Evolutionary conservation across 2,329 filamentous ascomycete genomes (phyloP).

Genomic region (Phyllosticta citriasiana): DNA sequence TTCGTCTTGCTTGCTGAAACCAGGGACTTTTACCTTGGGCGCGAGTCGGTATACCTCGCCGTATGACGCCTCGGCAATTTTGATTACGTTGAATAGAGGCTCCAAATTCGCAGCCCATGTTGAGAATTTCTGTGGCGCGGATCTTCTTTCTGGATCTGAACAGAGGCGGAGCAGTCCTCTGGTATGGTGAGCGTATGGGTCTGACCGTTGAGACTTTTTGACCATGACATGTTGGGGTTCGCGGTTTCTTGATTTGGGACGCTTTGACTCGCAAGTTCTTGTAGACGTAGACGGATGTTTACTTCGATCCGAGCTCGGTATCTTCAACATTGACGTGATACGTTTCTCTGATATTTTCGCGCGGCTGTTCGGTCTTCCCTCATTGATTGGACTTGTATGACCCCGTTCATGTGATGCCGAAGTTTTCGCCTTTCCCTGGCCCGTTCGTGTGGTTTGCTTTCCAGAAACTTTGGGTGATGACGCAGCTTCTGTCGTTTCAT

Average conservation of each 20-base stretch:
- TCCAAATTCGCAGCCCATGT: constrained; percentile 33
- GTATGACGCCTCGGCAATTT: constrained; percentile 57
- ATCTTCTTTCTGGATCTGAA: constrained; percentile 14
- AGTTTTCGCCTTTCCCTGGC: too few relatives aligned
- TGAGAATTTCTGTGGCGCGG: constrained; percentile 22
- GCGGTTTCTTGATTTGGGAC: background rate
- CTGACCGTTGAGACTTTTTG: background rate
- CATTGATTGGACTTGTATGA: too few relatives aligned
- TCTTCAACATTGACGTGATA: background rate
- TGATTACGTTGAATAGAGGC: constrained; percentile 41
- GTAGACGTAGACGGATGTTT: background rate
- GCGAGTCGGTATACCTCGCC: constrained; percentile 54
- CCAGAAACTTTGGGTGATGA: background rate
- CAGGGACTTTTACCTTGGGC: constrained; percentile 18
- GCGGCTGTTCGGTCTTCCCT: too few relatives aligned
- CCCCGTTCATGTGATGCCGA: too few relatives aligned
- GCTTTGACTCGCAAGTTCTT: background rate
- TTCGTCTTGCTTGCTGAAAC: constrained; percentile 27
- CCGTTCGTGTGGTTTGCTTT: too few relatives aligned
- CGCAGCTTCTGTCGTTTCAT: background rate
- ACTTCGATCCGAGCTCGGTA: background rate
- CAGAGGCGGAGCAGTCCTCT: constrained; percentile 22
- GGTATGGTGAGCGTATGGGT: constrained; percentile 12
- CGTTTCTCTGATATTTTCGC: background rate
- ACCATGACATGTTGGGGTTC: background rate